phyloP scores from a whole-genome alignment of 2,329 filamentous ascomycete species.

The Sarocladium strictum region DNA sequence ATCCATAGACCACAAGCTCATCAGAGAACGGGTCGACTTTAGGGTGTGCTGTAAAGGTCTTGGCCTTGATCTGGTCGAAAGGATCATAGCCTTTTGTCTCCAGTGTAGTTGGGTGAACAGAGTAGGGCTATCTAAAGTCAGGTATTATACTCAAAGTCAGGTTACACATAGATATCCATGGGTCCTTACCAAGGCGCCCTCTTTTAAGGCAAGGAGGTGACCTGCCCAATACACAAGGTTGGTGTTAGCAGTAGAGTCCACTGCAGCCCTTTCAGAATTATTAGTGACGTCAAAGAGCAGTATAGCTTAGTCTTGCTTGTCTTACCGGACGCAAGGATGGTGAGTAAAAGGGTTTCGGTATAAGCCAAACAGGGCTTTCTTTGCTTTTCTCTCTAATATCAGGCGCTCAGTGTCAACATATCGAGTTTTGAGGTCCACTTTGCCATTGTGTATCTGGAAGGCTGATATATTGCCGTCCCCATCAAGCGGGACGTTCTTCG shows the following conservation, averaged over 20 bases:
- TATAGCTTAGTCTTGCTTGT: background rate
- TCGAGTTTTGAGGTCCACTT: conserved; percentile 26
- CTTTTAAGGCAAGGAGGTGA: background rate
- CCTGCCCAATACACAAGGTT: background rate
- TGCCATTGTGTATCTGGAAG: conserved; percentile 27
- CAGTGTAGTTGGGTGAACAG: conserved; percentile 25
- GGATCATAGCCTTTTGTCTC: background rate
- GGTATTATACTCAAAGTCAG: too few relatives aligned
- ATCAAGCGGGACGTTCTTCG: conserved; percentile 29
- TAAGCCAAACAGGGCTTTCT: conserved; percentile 27
- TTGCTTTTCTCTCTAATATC: conserved; percentile 28
- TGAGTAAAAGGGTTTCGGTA: conserved; percentile 34
- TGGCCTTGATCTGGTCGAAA: background rate
- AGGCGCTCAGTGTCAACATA: conserved; percentile 36
- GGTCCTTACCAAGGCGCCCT: background rate
- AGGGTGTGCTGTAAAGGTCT: background rate
- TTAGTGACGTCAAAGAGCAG: background rate
- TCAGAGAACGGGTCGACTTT: background rate
- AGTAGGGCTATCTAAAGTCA: conserved; percentile 12
- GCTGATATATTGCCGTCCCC: conserved; percentile 34
- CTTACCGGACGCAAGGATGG: conserved; percentile 22
- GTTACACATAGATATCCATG: too few relatives aligned
- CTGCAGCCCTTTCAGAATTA: background rate
- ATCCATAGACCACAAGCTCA: background rate
- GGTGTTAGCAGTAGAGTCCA: background rate